Conservation (phyloP, 164 flowering plant genomes). For the Dillenia turbinata region DNA sequence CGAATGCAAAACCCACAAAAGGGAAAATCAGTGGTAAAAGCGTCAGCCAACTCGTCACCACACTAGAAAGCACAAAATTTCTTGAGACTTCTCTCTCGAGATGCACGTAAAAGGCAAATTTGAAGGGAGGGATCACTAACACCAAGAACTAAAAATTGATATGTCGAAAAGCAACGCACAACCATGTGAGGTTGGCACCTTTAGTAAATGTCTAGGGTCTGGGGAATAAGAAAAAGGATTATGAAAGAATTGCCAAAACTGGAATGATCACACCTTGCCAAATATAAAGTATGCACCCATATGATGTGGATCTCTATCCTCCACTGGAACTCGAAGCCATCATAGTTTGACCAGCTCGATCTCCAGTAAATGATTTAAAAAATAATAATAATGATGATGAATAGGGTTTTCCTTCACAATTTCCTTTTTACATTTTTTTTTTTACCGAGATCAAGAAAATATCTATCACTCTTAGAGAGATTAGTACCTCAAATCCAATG, state of each 20-base stretch:
- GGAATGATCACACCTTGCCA: constrained; percentile 15
- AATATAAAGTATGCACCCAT: constrained; percentile 14
- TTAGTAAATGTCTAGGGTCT: constrained; percentile 5
- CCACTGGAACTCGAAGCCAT: constrained; percentile 15
- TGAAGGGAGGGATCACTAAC: constrained; percentile 2
- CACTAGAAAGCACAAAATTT: neutral
- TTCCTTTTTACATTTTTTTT: too few species aligned
- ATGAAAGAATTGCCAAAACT: constrained; percentile 14
- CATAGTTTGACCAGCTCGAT: constrained; percentile 27
- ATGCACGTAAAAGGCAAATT: constrained; percentile 6
- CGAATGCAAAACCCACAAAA: too few species aligned
- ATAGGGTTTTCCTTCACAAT: too few species aligned
- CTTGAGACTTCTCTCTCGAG: constrained; percentile 2
- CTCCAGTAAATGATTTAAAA: neutral
- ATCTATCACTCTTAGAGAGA: too few species aligned
- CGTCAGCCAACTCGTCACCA: neutral
- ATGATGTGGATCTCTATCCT: constrained; percentile 25
- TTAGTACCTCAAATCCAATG: too few species aligned
- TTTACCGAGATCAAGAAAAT: too few species aligned
- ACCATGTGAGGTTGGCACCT: constrained; percentile 7
- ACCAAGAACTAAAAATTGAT: constrained; percentile 3
- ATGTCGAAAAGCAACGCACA: too few species aligned
- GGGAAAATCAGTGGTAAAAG: too few species aligned
- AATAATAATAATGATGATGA: too few species aligned
- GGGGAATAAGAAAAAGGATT: constrained; percentile 3